phyloP scores from a whole-genome alignment of 2,329 filamentous ascomycete species.

The Raffaelea albimanens region DNA sequence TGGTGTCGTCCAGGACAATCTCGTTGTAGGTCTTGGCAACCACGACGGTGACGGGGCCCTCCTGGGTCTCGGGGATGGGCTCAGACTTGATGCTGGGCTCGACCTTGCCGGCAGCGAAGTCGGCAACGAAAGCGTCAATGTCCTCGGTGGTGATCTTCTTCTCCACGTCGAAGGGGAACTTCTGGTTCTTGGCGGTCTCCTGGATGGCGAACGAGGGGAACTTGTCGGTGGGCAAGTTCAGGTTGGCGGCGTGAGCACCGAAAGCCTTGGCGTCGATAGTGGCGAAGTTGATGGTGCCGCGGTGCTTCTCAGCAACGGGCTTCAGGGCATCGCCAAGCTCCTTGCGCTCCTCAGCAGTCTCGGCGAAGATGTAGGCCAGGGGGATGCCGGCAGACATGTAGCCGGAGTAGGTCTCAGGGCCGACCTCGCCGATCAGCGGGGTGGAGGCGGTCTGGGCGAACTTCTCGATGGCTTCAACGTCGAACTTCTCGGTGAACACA shows the following conservation, averaged over 20 bases:
- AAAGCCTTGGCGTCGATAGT: constrained; percentile 93
- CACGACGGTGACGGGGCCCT: constrained; percentile 76
- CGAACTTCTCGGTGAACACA: constrained; percentile 72
- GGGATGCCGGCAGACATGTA: constrained; percentile 93
- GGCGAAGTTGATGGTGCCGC: constrained; percentile 93
- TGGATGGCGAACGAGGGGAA: constrained; percentile 98
- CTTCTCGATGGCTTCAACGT: constrained; percentile 65
- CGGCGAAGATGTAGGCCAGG: constrained; percentile 94
- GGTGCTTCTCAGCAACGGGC: constrained; percentile 81
- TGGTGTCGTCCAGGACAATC: constrained; percentile 82
- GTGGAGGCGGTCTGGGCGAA: constrained; percentile 82
- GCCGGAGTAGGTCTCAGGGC: constrained; percentile 87
- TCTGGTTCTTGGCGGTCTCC: constrained; percentile 88
- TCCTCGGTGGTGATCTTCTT: constrained; percentile 63
- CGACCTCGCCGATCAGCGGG: constrained; percentile 89
- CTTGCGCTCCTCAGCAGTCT: constrained; percentile 81
- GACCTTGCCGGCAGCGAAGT: constrained; percentile 78
- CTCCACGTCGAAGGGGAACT: constrained; percentile 87
- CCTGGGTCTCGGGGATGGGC: constrained; percentile 87
- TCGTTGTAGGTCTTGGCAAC: constrained; percentile 93
- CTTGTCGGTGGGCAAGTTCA: constrained; percentile 91
- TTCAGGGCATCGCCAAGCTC: constrained; percentile 69
- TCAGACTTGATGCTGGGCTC: constrained; percentile 98
- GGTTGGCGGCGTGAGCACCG: constrained; percentile 89
- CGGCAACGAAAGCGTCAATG: constrained; percentile 74